A percentile compares a stretch with the other conserved stretches of the same genome.
phyloP scores from a whole-genome alignment of 2,329 filamentous ascomycete species.

The Bipolaris gigantea region DNA sequence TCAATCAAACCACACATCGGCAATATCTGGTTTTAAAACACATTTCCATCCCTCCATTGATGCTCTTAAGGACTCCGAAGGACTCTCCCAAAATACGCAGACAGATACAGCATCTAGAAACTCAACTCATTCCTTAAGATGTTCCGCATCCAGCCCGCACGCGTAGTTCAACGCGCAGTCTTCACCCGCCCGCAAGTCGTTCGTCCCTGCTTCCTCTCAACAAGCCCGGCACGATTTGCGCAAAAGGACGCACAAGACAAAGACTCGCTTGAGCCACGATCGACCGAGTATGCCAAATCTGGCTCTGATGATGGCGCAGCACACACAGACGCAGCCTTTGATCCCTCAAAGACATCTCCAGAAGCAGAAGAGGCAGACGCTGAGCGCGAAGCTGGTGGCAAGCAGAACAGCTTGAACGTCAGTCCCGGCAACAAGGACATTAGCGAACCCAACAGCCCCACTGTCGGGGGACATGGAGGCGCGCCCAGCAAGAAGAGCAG shows the following conservation, averaged over 20 bases:
- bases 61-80: no score
- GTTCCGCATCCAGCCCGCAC: constrained; percentile 30
- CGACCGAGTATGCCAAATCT: constrained; percentile 69
- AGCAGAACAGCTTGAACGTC: constrained; percentile 54
- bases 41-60: background rate
- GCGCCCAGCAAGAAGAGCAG: constrained; percentile 36
- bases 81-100: background rate
- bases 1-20: constrained; percentile 2
- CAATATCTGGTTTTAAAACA: no score
- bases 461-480: constrained; percentile 46
- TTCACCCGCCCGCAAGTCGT: constrained; percentile 13
- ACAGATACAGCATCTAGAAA: background rate
- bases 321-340: constrained; percentile 66
- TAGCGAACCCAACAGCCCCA: constrained; percentile 51
- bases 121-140: constrained; percentile 15
- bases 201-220: constrained; percentile 29
- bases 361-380: constrained; percentile 57
- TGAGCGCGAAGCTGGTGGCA: constrained; percentile 38
- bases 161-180: constrained; percentile 23
- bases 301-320: constrained; percentile 64
- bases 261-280: constrained; percentile 64
- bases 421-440: constrained; percentile 64
- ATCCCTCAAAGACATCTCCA: constrained; percentile 67
- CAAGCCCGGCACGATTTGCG: constrained; percentile 27
- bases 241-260: constrained; percentile 52